phyloP scores from a whole-genome alignment of 768 basidiomycete species.

The Psilocybe cubensis region DNA sequence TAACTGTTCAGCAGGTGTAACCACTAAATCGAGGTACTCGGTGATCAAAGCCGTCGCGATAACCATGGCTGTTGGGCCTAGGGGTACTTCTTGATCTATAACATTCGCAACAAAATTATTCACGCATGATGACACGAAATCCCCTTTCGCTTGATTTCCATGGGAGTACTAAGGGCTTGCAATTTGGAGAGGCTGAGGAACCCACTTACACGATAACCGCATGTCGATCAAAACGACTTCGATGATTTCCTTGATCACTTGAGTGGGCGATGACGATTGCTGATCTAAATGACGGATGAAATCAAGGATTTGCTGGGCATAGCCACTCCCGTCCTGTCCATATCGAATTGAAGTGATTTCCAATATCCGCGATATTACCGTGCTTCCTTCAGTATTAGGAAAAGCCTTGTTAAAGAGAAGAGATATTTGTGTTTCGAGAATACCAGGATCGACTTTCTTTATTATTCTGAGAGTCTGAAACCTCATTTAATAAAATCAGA shows the following conservation, averaged over 20 bases:
- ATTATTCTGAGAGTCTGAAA: constrained; percentile 66
- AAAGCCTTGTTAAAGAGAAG: constrained; percentile 38
- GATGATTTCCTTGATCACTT: constrained; percentile 60
- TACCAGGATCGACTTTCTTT: constrained; percentile 55
- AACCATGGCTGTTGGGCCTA: constrained; percentile 65
- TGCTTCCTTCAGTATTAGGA: constrained; percentile 39
- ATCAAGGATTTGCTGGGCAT: constrained; percentile 54
- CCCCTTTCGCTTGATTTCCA: constrained; percentile 7
- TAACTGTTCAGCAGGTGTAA: constrained; percentile 46
- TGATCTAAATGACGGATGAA: constrained; percentile 42
- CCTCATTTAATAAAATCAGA: constrained; percentile 16
- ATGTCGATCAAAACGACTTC: constrained; percentile 56
- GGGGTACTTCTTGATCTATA: constrained; percentile 35
- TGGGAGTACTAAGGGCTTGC: constrained; percentile 4
- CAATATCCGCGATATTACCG: constrained; percentile 29
- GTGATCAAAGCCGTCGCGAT: constrained; percentile 71
- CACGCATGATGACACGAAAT: constrained; percentile 30
- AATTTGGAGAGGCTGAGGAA: background rate
- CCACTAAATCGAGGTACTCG: constrained; percentile 52
- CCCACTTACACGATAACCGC: constrained; percentile 45
- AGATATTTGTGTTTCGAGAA: constrained; percentile 58
- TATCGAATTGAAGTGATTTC: constrained; percentile 23
- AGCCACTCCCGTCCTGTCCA: constrained; percentile 56
- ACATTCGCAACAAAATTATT: constrained; percentile 45
- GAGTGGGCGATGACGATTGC: constrained; percentile 29